These are phyloP conservation scores for Echeveria elegans DNA, from an alignment of 164 flowering plant genomes.

Conservation along the genomic window DNA sequence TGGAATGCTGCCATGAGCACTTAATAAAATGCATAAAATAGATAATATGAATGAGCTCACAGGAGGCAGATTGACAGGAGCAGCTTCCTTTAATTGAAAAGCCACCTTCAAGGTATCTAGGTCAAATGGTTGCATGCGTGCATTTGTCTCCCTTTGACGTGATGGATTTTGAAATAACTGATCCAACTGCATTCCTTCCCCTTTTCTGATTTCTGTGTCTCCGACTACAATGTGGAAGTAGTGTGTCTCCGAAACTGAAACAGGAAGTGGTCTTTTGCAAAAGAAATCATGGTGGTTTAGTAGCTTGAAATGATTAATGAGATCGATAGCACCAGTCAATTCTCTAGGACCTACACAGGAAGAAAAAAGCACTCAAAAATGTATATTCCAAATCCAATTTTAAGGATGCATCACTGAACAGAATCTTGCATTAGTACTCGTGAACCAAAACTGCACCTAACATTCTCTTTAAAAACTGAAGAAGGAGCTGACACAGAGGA, in stretches of 20 bases:
- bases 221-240: constrained; percentile 86
- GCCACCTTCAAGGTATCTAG: constrained; percentile 58
- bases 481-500: neutral
- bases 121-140: constrained; percentile 68
- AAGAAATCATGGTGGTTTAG: constrained; percentile 67
- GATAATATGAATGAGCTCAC: constrained; percentile 27
- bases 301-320: constrained; percentile 67
- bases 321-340: constrained; percentile 82
- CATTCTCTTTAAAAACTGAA: neutral
- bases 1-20: neutral
- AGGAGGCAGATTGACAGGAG: constrained; percentile 51
- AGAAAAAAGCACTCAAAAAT: neutral
- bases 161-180: constrained; percentile 60
- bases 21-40: neutral
- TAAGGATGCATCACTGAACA: neutral
- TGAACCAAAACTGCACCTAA: neutral
- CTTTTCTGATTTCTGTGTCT: constrained; percentile 77
- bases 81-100: constrained; percentile 58
- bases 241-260: constrained; percentile 66
- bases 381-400: neutral
- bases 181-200: constrained; percentile 85
- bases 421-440: neutral
- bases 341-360: constrained; percentile 58
- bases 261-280: constrained; percentile 73
- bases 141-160: constrained; percentile 30